Percentiles rank a stretch among this genome's conserved stretches.
These are phyloP conservation scores for Didymella lethalis DNA, from an alignment of 2,329 filamentous ascomycete genomes.

Conservation along the genomic window DNA sequence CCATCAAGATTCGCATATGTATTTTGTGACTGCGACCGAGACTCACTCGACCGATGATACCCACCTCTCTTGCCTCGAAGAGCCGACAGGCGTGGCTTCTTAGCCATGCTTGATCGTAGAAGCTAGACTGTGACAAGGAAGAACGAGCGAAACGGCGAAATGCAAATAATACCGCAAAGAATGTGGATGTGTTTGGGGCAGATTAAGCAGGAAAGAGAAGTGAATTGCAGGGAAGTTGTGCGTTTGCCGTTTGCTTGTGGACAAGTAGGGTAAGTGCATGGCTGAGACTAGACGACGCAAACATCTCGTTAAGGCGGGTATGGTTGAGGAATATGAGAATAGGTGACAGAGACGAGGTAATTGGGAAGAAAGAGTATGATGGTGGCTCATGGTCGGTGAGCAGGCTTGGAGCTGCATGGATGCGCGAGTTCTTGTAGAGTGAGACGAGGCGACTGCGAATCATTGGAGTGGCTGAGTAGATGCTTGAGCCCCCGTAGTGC, in stretches of 20 bases:
- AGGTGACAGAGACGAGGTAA: not conserved
- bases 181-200: not conserved
- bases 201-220: not conserved
- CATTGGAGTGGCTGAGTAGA: too few species aligned
- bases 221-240: slow-evolving; percentile 3
- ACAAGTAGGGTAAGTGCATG: not conserved
- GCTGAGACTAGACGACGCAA: not conserved
- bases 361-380: not conserved
- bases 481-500: too few species aligned
- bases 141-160: not conserved
- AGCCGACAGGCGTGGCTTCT: slow-evolving; percentile 1
- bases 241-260: slow-evolving; percentile 8
- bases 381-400: not conserved
- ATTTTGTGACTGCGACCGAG: slow-evolving; percentile 17
- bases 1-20: slow-evolving; percentile 18
- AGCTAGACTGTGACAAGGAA: not conserved
- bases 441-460: too few species aligned
- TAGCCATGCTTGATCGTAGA: slow-evolving; percentile 19
- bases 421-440: too few species aligned
- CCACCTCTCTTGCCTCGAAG: slow-evolving; percentile 8
- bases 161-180: not conserved
- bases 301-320: not conserved
- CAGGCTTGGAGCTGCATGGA: not conserved
- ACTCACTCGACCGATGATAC: not conserved
- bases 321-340: not conserved